Percentiles rank a stretch among this genome's conserved stretches.
These are phyloP conservation scores for Alternaria consortialis DNA, from an alignment of 2,329 filamentous ascomycete genomes.

Conservation along the genomic window DNA sequence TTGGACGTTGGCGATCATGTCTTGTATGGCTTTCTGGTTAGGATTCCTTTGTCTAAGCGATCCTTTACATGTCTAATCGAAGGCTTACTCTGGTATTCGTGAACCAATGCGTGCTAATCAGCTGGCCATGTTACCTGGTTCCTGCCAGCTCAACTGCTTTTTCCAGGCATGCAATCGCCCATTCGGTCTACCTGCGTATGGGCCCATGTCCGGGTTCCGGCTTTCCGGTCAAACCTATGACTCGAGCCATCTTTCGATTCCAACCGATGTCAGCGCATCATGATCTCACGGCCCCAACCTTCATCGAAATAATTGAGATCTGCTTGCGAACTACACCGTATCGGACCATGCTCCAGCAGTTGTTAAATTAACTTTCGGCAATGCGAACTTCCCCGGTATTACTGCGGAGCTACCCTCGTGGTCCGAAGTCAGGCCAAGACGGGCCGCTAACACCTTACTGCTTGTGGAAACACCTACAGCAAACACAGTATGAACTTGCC, in stretches of 20 bases:
- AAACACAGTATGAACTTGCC: not conserved
- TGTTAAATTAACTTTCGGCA: conserved; percentile 8
- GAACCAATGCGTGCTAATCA: not conserved
- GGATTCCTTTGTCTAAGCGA: not conserved
- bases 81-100: not conserved
- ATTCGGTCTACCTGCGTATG: not conserved
- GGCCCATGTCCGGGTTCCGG: not conserved
- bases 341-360: not conserved
- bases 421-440: conserved; percentile 3
- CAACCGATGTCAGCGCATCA: not conserved
- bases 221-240: not conserved
- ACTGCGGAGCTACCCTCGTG: conserved; percentile 11
- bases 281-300: not conserved
- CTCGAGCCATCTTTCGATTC: not conserved
- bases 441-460: conserved; percentile 5
- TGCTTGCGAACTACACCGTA: not conserved
- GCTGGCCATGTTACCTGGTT: not conserved
- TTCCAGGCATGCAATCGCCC: not conserved
- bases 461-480: conserved; percentile 3
- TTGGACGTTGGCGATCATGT: not conserved
- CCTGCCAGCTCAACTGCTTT: not conserved
- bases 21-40: not conserved
- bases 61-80: not conserved
- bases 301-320: conserved; percentile 3
- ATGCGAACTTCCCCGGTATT: conserved; percentile 1